Percentiles rank a stretch among this genome's conserved stretches.
Conservation (phyloP, 2,329 filamentous ascomycete species). For the Paracorniculantispora psalliotae region DNA sequence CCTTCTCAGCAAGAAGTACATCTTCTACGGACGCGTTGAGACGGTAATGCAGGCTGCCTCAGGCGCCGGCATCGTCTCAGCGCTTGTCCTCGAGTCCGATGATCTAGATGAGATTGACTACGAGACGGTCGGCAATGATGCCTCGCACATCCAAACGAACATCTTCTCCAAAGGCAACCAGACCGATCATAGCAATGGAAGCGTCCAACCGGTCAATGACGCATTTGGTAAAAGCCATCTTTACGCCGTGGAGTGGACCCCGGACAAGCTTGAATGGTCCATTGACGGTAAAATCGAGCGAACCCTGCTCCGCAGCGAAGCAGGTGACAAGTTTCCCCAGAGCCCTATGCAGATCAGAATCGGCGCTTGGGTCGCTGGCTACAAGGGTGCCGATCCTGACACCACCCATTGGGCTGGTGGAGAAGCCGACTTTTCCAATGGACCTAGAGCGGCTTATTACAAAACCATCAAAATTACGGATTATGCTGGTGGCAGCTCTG, state of each 20-base stretch:
- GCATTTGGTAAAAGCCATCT: conserved; percentile 54
- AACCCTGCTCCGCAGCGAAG: conserved; percentile 56
- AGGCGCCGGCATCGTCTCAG: conserved; percentile 71
- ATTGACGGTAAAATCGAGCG: conserved; percentile 59
- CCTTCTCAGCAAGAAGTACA: conserved; percentile 59
- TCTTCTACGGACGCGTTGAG: conserved; percentile 76
- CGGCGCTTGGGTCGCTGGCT: conserved; percentile 61
- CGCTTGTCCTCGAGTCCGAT: conserved; percentile 69
- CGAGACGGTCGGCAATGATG: conserved; percentile 69
- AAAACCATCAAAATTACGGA: conserved; percentile 40
- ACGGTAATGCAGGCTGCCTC: conserved; percentile 65
- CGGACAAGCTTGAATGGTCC: conserved; percentile 57
- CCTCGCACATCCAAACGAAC: conserved; percentile 66
- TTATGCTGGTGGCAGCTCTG: conserved; percentile 35
- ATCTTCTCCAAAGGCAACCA: conserved; percentile 64
- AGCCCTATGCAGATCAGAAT: conserved; percentile 68
- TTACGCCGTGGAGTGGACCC: conserved; percentile 65
- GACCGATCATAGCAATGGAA: conserved; percentile 55
- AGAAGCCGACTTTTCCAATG: conserved; percentile 35
- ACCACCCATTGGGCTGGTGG: conserved; percentile 70
- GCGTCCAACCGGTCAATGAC: conserved; percentile 35
- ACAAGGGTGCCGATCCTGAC: conserved; percentile 55
- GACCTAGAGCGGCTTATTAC: conserved; percentile 40
- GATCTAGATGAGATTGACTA: conserved; percentile 78
- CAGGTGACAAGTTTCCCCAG: conserved; percentile 60